phyloP scores from a whole-genome alignment of 352 stramenopile genomes.

The Globisporangium echinulatum region DNA sequence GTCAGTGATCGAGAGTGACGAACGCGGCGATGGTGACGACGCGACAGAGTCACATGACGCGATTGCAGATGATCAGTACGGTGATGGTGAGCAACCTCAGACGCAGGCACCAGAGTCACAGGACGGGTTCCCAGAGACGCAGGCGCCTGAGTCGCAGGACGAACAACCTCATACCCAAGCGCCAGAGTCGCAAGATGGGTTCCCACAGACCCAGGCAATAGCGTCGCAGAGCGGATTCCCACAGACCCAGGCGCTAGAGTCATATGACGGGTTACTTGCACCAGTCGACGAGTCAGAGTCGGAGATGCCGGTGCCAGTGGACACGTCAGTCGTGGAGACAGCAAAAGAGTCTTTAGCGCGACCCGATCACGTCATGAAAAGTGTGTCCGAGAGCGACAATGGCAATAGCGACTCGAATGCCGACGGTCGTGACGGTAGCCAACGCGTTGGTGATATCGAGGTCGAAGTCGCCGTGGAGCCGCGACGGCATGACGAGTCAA shows the following conservation, averaged over 20 bases:
- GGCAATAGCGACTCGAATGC: no score
- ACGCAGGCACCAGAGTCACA: slow-evolving; percentile 7
- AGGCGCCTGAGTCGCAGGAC: no score
- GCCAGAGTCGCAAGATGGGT: no score
- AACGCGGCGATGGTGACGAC: neutral
- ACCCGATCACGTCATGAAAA: no score
- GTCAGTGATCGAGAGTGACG: no score
- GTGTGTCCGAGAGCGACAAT: no score
- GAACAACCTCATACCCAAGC: no score
- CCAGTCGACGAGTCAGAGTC: neutral
- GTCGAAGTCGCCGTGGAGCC: no score
- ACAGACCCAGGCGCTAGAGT: neutral
- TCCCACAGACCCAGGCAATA: neutral
- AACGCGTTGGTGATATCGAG: no score
- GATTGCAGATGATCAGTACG: neutral
- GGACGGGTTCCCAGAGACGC: slow-evolving; percentile 6
- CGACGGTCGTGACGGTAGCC: no score
- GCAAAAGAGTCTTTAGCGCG: no score
- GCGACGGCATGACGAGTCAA: neutral
- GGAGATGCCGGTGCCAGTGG: neutral
- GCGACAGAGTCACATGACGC: neutral
- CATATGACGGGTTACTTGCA: neutral
- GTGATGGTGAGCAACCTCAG: neutral
- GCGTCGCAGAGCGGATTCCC: neutral
- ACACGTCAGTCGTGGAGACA: neutral